Base-by-base conservation (phyloP, 2,329 filamentous ascomycete genomes). In the Paraconiothyrium brasiliense region DNA sequence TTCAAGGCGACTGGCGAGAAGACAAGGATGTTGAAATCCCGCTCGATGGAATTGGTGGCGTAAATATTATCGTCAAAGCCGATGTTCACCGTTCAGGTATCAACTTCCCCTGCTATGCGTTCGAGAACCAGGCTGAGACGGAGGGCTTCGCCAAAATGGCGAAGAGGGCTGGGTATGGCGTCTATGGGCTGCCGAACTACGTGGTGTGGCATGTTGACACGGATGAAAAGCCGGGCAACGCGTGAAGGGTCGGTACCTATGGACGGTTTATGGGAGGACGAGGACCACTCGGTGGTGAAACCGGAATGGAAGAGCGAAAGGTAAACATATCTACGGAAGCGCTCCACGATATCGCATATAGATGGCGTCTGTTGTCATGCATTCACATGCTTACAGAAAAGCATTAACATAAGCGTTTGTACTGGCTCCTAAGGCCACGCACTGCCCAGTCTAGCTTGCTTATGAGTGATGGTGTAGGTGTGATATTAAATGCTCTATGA, bases 141-240 rank as follows among this genome's bases (percentile, higher is more conserved):
- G 95, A 99, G 82, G 95, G 95, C 7, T 99, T 99, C 75, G 95
- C 95, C 41, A 97, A 96, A 79, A 99, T 99, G 95, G 95, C 95
- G 62, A 97, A 96, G 83, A 87, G 93, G 66, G 95, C 95, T 20
- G 95, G 95, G 48, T 98, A 97, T 78, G 86, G 92, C 74, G 95
- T 99, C 30, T 87, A 93, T 69, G 95, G 95, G 49, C 84, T 99
- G 59, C 95, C 94, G 46, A 99, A 99, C 79, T 99, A 99, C 78
- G 90, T 99, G 54, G 94, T 99, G 61, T 99, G 95, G 95, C 95
- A 99, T 78, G 92, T 97, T 73, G 95, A 99, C 79, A 99, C 95
- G 2, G 89, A 94, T 59, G 95, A 99, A 84, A 97, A 97, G 85
- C 87, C 89, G 37, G 93, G 93, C 37, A 98, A 98, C 77, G 81